Conservation (phyloP, 768 basidiomycete species). For the Tricholoma bakamatsutake region DNA sequence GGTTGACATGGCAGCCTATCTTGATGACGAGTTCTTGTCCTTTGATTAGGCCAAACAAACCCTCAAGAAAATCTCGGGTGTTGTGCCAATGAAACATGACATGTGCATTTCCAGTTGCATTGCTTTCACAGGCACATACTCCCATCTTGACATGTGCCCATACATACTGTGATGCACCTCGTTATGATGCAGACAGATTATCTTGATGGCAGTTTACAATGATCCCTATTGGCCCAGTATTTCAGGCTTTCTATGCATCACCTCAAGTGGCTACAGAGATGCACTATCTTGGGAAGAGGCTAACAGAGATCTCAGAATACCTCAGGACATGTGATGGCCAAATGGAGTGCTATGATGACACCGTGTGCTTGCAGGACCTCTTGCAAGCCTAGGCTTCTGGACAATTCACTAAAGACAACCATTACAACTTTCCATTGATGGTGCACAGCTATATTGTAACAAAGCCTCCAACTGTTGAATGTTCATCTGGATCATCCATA, state of each 20-base stretch:
- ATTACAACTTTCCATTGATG: slow-evolving; percentile 3
- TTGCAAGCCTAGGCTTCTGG: background rate
- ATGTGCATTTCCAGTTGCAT: background rate
- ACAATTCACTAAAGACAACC: background rate
- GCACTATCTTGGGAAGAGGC: background rate
- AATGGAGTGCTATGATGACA: slow-evolving; percentile 1
- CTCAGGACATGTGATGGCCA: background rate
- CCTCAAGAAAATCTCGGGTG: slow-evolving; percentile 11
- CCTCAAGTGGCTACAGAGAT: background rate
- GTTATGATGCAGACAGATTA: background rate
- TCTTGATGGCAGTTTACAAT: background rate
- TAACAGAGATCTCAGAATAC: background rate
- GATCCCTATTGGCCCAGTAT: background rate
- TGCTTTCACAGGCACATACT: slow-evolving; percentile 4
- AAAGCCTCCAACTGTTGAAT: too few species aligned
- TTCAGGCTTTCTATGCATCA: background rate
- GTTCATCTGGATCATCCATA: background rate
- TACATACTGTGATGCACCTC: background rate
- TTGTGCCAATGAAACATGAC: slow-evolving; percentile 1
- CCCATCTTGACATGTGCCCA: background rate
- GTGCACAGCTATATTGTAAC: slow-evolving; percentile 1
- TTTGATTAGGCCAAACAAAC: slow-evolving; percentile 6
- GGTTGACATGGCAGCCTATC: slow-evolving; percentile 7
- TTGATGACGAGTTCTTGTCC: slow-evolving; percentile 3
- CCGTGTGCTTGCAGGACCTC: background rate